Percentiles rank a stretch among this genome's conserved stretches.
Evolutionary conservation across 1,284 basidiomycete genomes (phyloP).

Genomic region (Boletus mariae): DNA sequence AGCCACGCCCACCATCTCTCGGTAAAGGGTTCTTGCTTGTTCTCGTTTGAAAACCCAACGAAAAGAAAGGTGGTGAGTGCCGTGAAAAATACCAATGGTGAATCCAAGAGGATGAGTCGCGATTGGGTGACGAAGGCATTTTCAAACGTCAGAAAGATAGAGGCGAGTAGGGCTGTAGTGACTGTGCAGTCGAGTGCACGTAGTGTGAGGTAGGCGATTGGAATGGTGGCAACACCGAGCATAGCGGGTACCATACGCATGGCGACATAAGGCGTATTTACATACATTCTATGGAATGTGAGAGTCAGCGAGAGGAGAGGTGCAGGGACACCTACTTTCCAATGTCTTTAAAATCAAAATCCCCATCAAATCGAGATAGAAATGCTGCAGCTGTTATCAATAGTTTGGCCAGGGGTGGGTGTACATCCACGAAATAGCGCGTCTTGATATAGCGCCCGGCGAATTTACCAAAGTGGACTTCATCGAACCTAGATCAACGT

Average conservation of each 20-base stretch:
- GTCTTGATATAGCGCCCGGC: conserved; percentile 89
- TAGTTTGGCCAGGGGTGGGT: conserved; percentile 95
- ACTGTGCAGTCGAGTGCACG: conserved; percentile 88
- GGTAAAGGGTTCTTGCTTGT: conserved; percentile 80
- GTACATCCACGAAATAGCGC: conserved; percentile 93
- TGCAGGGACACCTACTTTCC: conserved; percentile 65
- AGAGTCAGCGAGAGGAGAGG: background rate
- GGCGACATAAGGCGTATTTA: conserved; percentile 88
- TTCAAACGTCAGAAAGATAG: conserved; percentile 93
- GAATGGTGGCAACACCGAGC: conserved; percentile 88
- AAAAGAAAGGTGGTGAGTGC: conserved; percentile 86
- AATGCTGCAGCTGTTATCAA: conserved; percentile 90
- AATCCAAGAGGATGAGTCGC: conserved; percentile 94
- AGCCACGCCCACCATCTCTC: conserved; percentile 92
- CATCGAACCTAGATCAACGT: conserved; percentile 71
- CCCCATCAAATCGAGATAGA: conserved; percentile 87
- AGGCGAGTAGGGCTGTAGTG: conserved; percentile 85
- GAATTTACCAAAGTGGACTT: conserved; percentile 96
- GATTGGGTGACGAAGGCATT: conserved; percentile 96
- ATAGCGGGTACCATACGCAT: conserved; percentile 85
- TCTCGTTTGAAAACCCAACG: conserved; percentile 89
- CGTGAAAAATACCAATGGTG: conserved; percentile 96
- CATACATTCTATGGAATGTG: conserved; percentile 59
- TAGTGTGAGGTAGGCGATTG: conserved; percentile 90
- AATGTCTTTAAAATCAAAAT: conserved; percentile 97